Evolutionary conservation across 2,329 filamentous ascomycete genomes (phyloP).

Genomic region (Epichloe uncinata): DNA sequence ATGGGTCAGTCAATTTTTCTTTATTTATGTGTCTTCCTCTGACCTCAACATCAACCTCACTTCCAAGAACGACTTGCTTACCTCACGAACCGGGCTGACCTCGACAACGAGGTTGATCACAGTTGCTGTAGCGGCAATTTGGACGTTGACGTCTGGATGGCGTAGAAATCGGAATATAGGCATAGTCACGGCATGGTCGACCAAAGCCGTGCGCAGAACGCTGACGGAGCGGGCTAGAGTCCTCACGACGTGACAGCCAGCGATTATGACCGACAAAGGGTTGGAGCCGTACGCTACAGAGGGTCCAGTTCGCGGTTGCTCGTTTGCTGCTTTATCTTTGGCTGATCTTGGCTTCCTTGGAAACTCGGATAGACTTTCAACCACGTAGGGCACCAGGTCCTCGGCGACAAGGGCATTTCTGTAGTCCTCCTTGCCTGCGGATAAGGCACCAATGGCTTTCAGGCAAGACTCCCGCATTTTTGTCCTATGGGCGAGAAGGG

Average conservation of each 20-base stretch:
- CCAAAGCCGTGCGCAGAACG: conserved; percentile 70
- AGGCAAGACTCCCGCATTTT: conserved; percentile 64
- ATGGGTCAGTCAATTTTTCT: conserved; percentile 8
- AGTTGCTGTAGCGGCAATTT: conserved; percentile 72
- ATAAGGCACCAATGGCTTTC: conserved; percentile 68
- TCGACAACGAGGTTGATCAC: conserved; percentile 78
- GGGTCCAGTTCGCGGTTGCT: conserved; percentile 15
- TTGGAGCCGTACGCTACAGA: conserved; percentile 53
- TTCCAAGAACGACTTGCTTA: conserved; percentile 29
- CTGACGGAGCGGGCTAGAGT: conserved; percentile 76
- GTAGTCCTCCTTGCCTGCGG: conserved; percentile 70
- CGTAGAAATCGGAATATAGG: conserved; percentile 65
- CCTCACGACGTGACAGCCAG: conserved; percentile 70
- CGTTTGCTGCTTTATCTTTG: conserved; percentile 26
- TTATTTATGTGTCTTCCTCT: neutral
- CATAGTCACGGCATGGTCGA: conserved; percentile 69
- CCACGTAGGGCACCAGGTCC: conserved; percentile 67
- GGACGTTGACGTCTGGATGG: conserved; percentile 63
- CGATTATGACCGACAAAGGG: conserved; percentile 62
- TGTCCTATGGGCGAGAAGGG: conserved; percentile 53
- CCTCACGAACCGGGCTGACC: conserved; percentile 82
- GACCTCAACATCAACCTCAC: neutral
- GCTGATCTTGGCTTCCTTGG: conserved; percentile 34
- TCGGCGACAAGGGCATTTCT: conserved; percentile 71
- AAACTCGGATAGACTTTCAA: conserved; percentile 58